Conservation (phyloP, 257 asterid species). For the Phtheirospermum japonicum region DNA sequence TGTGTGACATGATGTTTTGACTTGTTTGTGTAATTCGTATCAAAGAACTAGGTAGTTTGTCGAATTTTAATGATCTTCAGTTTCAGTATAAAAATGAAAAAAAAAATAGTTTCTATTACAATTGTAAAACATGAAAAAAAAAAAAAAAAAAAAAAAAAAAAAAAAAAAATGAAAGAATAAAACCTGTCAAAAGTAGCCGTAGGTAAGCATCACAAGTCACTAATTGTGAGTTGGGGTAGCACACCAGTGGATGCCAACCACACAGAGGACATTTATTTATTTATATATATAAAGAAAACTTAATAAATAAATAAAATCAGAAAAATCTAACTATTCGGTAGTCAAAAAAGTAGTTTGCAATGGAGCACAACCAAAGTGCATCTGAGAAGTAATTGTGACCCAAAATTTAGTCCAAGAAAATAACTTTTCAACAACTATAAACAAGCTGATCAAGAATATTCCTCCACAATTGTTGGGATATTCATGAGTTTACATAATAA, state of each 20-base stretch:
- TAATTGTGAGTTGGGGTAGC: not conserved
- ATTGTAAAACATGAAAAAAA: no score
- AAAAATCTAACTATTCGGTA: no score
- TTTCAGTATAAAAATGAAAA: no score
- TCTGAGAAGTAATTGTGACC: conserved; percentile 25
- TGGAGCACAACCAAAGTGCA: conserved; percentile 34
- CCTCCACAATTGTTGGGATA: conserved; percentile 43
- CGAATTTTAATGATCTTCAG: no score
- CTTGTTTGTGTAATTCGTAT: no score
- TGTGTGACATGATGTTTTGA: no score
- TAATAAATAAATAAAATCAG: no score
- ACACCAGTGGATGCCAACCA: conserved; percentile 26
- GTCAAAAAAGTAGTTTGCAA: conserved; percentile 32
- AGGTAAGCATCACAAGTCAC: conserved; percentile 2
- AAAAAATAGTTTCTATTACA: no score
- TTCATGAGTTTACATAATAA: conserved; percentile 19
- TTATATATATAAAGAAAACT: no score
- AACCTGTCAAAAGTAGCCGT: not conserved
- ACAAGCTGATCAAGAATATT: conserved; percentile 39
- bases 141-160: not conserved
- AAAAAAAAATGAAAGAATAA: not conserved
- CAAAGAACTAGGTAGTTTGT: no score
- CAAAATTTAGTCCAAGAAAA: conserved; percentile 23
- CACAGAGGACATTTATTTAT: conserved; percentile 23
- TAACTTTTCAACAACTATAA: conserved; percentile 22